Evolutionary conservation across 495 filamentous ascomycete genomes (phyloP), one percentile per base, ranked within the genome.

Genomic region (Darksidea phi): DNA sequence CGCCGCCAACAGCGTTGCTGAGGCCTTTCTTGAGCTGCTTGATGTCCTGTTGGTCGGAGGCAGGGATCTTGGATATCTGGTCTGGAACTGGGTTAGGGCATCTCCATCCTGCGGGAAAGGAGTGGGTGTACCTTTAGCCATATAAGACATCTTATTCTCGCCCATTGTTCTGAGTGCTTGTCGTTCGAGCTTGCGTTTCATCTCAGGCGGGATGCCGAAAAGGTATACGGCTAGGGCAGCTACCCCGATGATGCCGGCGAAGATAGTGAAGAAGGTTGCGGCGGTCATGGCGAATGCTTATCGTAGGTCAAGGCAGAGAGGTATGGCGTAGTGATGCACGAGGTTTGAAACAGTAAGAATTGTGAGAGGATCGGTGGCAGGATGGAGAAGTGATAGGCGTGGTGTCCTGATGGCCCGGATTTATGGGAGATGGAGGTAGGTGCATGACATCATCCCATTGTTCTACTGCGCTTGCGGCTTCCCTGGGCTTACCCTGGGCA

Each of bases 161-260:
- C 79, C 80, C 75, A 82, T 81, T 37, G 71, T 73, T 56, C 81
- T 74, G 1, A 82, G 70, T 1, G 79, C 58, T 5, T 79, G 63
- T 41, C 80, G 73, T 57, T 83, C 78, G 23, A 79, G 64, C 38
- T 69, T 69, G 53, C 68, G 67, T 67, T 76, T 76, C 25, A 71
- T 56, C 51, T 73, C 61, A 0, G 73, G 68, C 2, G 74, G 74
- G 55, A 76, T 73, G 46, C 74, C 74, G 63, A 75, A 73, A 57
- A 74, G 56, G 57, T 65, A 71, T 38, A 70, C 41, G 54, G 54
- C 59, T 36, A 63, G 43, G 34, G 54, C 55, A 18, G 63, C 15
- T 36, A 67, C 41, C 56, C 41, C 67, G 47, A 67, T 23, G 46
- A 70, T 48, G 50, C 59, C 63, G 15, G 63, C 63, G 18, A 69